phyloP scores from a whole-genome alignment of 768 basidiomycete genomes.

The Boletellus emodensis region DNA sequence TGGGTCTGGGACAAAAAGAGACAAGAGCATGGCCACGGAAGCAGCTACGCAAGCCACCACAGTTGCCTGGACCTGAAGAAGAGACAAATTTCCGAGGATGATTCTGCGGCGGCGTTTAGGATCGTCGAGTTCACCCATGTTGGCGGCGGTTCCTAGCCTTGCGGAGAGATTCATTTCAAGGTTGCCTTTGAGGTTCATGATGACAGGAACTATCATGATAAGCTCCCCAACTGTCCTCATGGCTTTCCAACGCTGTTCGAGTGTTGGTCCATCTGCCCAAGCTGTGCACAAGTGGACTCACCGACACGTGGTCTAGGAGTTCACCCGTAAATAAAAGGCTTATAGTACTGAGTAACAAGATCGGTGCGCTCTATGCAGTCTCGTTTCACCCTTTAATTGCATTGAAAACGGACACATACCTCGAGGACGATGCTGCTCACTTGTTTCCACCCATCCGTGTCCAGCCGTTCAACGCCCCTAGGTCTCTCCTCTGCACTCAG shows the following conservation, averaged over 20 bases:
- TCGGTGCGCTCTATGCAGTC: slow-evolving; percentile 69
- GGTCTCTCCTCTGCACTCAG: slow-evolving; percentile 34
- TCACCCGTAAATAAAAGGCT: slow-evolving; percentile 90
- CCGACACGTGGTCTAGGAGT: slow-evolving; percentile 82
- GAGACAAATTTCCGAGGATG: slow-evolving; percentile 74
- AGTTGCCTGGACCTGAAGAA: slow-evolving; percentile 92
- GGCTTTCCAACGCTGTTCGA: slow-evolving; percentile 75
- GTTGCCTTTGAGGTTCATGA: slow-evolving; percentile 96
- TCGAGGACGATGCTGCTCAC: slow-evolving; percentile 64
- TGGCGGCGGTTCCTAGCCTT: slow-evolving; percentile 90
- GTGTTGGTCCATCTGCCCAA: slow-evolving; percentile 4
- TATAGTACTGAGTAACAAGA: slow-evolving; percentile 76
- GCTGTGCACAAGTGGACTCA: slow-evolving; percentile 34
- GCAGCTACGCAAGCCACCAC: slow-evolving; percentile 87
- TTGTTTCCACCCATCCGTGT: slow-evolving; percentile 45
- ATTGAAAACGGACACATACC: slow-evolving; percentile 39
- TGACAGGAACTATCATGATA: slow-evolving; percentile 92
- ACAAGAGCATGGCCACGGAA: slow-evolving; percentile 68
- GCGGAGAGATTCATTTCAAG: slow-evolving; percentile 99
- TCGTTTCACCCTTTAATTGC: neutral
- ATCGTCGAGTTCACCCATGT: slow-evolving; percentile 87
- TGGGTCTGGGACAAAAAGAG: slow-evolving; percentile 50
- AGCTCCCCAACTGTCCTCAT: slow-evolving; percentile 91
- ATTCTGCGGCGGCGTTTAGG: slow-evolving; percentile 56
- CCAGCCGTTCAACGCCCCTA: slow-evolving; percentile 25